Evolutionary conservation across 2,329 filamentous ascomycete species (phyloP).

Genomic region (Claviceps quebecensis): DNA sequence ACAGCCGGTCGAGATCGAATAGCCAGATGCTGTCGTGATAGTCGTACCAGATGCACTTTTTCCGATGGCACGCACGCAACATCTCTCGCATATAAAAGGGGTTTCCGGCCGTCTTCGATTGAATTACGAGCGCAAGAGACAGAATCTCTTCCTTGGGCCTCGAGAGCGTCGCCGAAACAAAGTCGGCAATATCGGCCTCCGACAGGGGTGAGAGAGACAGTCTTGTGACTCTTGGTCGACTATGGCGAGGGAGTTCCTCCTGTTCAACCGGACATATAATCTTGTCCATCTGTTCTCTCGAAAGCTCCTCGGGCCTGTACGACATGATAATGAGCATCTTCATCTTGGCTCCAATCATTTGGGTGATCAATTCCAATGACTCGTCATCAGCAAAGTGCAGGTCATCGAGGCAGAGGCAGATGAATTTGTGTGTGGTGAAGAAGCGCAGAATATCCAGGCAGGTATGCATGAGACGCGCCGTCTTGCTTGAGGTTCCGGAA

Average conservation of each 20-base stretch:
- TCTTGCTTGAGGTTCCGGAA: conserved; percentile 43
- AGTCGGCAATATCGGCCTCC: conserved; percentile 69
- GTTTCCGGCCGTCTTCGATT: conserved; percentile 79
- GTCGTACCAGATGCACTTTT: conserved; percentile 81
- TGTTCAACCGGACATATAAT: conserved; percentile 40
- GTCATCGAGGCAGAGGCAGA: conserved; percentile 81
- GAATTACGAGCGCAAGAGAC: conserved; percentile 68
- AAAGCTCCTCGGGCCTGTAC: conserved; percentile 52
- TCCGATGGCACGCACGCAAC: conserved; percentile 73
- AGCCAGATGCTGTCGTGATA: conserved; percentile 73
- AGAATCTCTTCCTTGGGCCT: conserved; percentile 57
- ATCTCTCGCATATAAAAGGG: conserved; percentile 88
- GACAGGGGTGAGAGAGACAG: conserved; percentile 59
- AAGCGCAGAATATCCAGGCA: conserved; percentile 76
- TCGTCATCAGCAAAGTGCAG: conserved; percentile 84
- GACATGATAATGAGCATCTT: conserved; percentile 75
- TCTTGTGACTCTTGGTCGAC: conserved; percentile 47
- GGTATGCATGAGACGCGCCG: conserved; percentile 69
- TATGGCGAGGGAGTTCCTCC: conserved; percentile 33
- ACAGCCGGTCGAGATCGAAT: conserved; percentile 74
- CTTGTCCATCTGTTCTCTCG: conserved; percentile 37
- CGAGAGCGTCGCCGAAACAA: conserved; percentile 70
- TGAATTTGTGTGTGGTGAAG: conserved; percentile 70
- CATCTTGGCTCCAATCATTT: conserved; percentile 65
- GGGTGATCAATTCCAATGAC: conserved; percentile 67